Percentiles rank a stretch among this genome's conserved stretches.
Evolutionary conservation across 2,329 filamentous ascomycete genomes (phyloP).

Genomic region (Diplocarpon rosae): DNA sequence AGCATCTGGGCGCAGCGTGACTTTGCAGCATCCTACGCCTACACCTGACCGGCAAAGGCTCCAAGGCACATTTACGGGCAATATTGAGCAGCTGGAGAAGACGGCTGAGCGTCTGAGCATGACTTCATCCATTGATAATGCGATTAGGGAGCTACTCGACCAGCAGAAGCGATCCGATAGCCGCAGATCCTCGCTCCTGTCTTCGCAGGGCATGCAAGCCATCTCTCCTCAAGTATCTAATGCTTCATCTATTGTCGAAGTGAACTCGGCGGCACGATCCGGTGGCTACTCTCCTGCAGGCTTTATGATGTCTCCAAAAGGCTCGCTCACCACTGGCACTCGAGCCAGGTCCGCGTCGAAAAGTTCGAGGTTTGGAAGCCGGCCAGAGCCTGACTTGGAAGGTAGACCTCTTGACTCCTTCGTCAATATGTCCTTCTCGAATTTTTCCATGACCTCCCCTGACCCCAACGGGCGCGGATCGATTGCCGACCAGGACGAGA

Average conservation of each 20-base stretch:
- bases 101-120: conserved; percentile 65
- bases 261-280: conserved; percentile 54
- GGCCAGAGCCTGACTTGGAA: conserved; percentile 27
- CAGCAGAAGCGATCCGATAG: conserved; percentile 62
- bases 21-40: conserved; percentile 46
- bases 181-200: conserved; percentile 50
- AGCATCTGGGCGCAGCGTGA: conserved; percentile 19
- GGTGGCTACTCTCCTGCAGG: conserved; percentile 60
- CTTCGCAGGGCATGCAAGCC: conserved; percentile 29
- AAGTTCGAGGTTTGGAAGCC: conserved; percentile 30
- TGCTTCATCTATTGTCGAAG: conserved; percentile 53
- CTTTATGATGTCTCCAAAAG: conserved; percentile 55
- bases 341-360: conserved; percentile 45
- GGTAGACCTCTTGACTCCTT: conserved; percentile 27
- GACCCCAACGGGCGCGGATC: conserved; percentile 17
- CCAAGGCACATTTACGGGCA: conserved; percentile 51
- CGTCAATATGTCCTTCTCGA: conserved; percentile 16
- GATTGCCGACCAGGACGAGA: conserved; percentile 23
- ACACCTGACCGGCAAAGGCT: conserved; percentile 50
- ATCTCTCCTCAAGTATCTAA: conserved; percentile 37
- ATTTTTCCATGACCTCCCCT: conserved; percentile 16
- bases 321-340: conserved; percentile 40
- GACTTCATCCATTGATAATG: conserved; percentile 63
- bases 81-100: conserved; percentile 64
- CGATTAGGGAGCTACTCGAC: conserved; percentile 61